Evolutionary conservation across 345 rosid genomes (phyloP).

Genomic region (Excoecaria agallocha): DNA sequence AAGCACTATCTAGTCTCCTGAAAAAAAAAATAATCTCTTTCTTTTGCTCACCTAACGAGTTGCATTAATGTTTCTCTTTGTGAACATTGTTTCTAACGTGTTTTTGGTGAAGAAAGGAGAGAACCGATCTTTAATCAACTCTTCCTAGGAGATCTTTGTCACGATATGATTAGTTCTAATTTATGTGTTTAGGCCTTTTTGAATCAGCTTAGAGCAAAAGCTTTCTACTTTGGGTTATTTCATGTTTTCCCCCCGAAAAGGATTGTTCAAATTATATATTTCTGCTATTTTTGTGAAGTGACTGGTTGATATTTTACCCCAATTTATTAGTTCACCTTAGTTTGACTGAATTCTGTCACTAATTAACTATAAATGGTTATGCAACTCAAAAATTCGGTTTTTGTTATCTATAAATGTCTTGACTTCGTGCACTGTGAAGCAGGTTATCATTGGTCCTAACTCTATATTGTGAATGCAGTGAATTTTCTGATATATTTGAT

Average conservation of each 20-base stretch:
- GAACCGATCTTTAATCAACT: background rate
- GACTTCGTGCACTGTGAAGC: background rate
- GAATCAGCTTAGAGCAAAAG: background rate
- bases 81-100: background rate
- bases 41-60: background rate
- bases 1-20: too few species aligned
- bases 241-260: background rate
- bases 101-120: background rate
- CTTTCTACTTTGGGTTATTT: background rate
- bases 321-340: background rate
- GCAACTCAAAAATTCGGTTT: background rate
- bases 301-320: too few species aligned
- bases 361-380: background rate
- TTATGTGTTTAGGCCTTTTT: background rate
- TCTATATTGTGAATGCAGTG: constrained; percentile 54
- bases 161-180: too few species aligned
- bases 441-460: constrained; percentile 1
- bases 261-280: background rate
- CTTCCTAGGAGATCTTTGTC: too few species aligned
- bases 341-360: constrained; percentile 1
- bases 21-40: background rate
- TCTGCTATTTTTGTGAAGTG: background rate
- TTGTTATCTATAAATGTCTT: background rate
- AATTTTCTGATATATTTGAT: constrained; percentile 92
- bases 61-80: constrained; percentile 6